Evolutionary conservation across 2,329 filamentous ascomycete genomes (phyloP).

Genomic region (Diaporthe sp.): DNA sequence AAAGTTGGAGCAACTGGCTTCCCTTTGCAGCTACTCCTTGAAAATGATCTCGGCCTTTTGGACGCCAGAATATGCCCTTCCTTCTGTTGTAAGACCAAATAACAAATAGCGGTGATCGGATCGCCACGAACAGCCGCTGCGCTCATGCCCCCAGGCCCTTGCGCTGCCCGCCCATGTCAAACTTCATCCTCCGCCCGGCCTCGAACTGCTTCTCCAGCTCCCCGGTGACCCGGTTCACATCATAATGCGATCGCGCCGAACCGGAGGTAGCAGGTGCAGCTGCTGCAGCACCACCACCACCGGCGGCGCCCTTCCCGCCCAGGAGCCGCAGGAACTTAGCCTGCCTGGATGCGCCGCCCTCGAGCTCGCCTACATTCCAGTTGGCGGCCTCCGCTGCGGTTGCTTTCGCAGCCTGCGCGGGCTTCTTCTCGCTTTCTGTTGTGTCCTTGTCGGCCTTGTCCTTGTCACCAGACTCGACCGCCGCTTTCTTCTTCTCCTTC

Average conservation of each 20-base stretch:
- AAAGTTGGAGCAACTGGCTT: conserved; percentile 31
- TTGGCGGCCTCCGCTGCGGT: conserved; percentile 51
- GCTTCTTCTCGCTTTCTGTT: conserved; percentile 35
- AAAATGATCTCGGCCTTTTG: neutral
- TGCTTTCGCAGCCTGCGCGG: conserved; percentile 43
- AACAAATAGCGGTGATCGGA: neutral
- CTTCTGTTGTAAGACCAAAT: neutral
- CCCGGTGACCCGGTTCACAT: conserved; percentile 57
- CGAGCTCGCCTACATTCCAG: conserved; percentile 67
- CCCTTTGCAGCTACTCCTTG: conserved; percentile 2
- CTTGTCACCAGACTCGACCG: conserved; percentile 39
- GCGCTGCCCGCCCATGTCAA: conserved; percentile 61
- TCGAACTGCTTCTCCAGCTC: conserved; percentile 71
- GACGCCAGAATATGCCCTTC: neutral
- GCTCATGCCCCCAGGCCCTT: conserved; percentile 65
- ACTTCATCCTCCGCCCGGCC: conserved; percentile 68
- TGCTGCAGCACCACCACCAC: conserved; percentile 42
- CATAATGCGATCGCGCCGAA: conserved; percentile 47
- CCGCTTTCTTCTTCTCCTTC: conserved; percentile 45
- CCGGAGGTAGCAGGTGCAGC: conserved; percentile 32
- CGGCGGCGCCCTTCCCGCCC: conserved; percentile 62
- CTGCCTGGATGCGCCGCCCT: conserved; percentile 64
- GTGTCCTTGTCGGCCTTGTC: conserved; percentile 36
- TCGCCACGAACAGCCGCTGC: neutral
- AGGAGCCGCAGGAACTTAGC: conserved; percentile 70